Evolutionary conservation across 495 filamentous ascomycete genomes (phyloP).

Genomic region (Neurospora sp.): DNA sequence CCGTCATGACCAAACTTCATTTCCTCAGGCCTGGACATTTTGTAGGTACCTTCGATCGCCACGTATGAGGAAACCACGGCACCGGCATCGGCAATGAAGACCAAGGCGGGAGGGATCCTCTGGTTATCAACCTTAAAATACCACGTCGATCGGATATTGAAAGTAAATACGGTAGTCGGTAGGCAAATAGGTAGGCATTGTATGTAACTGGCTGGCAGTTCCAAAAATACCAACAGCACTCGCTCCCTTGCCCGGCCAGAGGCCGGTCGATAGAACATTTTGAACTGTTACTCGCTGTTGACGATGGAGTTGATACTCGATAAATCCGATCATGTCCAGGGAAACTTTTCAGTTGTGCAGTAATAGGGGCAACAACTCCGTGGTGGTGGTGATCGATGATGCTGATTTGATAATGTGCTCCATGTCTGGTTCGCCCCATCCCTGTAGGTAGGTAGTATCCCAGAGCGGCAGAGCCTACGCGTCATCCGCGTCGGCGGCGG

Average conservation of each 20-base stretch:
- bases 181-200: background rate
- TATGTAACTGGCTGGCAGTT: background rate
- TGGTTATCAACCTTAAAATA: background rate
- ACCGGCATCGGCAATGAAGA: background rate
- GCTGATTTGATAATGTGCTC: background rate
- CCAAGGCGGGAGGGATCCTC: background rate
- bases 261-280: background rate
- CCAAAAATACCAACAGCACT: background rate
- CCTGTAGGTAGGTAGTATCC: background rate
- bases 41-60: background rate
- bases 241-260: background rate
- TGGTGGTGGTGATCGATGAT: background rate
- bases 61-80: background rate
- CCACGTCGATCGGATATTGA: background rate
- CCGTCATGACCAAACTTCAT: background rate
- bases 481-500: background rate
- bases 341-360: background rate
- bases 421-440: background rate
- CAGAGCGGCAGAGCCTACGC: background rate
- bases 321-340: background rate
- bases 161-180: background rate
- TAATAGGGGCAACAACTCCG: background rate
- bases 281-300: background rate
- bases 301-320: background rate
- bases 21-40: background rate